Evolutionary conservation across 257 asterid species (phyloP), one percentile per base, ranked within the genome.

Genomic region (Perilla frutescens): DNA sequence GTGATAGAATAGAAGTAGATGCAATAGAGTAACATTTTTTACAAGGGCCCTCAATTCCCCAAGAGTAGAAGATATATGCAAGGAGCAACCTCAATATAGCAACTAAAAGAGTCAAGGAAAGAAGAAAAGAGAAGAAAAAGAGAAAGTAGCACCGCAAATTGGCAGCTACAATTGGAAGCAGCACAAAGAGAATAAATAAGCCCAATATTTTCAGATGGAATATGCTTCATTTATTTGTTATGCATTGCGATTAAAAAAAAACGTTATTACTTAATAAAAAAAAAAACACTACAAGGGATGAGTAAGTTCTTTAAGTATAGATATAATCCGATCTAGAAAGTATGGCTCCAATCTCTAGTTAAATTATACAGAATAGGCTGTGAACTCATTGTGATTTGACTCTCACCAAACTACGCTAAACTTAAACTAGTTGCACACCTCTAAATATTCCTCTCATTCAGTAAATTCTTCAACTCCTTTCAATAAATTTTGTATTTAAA

Each of bases 51-150:
- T 55, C 59, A 49, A 60, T 5, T 51, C 31, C 53, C 32, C 58
- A 8, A 58, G 14, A 47, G 49, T 5, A 14, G 59, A 72, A 36
- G 62, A 72, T 37, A 29, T 39, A 29, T 62, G 63, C 71, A 62
- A 44, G 31, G 26, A 15, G 41, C 55, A 58, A 58, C 31, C 36
- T 32, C 5, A 3, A 57, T 70, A 44, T 26, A 65, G 70, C 8
- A 47, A 65, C 1, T 13, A 40, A 62, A 62, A 2, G 68, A 15
- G 31, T 58, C 40, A 9, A 5, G 44, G 65, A 59, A 59, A 11
- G 10, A 12, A 48, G 6, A 12, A 44, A 4, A 44, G 49, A 44
- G 49, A 7, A 40, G 44, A 40, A 15, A 55, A 7, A 20, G 62
- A 6, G 13, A 55, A 55, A 7, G 2, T 56, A 26, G 62, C 36